Conservation (phyloP, 495 filamentous ascomycete species). For the Chaetomium cochliodes region DNA sequence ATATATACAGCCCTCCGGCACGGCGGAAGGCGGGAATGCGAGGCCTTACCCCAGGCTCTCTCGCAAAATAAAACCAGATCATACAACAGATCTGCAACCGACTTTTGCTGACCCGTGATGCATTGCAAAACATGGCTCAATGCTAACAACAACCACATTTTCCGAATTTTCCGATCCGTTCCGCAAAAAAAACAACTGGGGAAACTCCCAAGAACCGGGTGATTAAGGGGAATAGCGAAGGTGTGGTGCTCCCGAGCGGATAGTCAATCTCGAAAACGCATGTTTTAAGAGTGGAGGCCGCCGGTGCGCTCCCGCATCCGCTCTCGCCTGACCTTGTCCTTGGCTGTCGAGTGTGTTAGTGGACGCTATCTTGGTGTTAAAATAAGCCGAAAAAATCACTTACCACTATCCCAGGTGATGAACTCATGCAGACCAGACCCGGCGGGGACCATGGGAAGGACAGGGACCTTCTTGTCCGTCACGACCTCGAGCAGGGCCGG, state of each 20-base stretch:
- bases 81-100: slow-evolving; percentile 19
- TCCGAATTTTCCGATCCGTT: slow-evolving; percentile 14
- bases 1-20: slow-evolving; percentile 30
- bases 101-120: slow-evolving; percentile 27
- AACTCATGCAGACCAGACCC: slow-evolving; percentile 91
- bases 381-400: slow-evolving; percentile 19
- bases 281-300: slow-evolving; percentile 47
- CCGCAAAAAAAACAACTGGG: slow-evolving; percentile 7
- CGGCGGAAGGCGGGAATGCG: slow-evolving; percentile 6
- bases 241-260: not conserved
- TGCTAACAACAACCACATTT: not conserved
- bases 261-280: not conserved
- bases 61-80: slow-evolving; percentile 19
- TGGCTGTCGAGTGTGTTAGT: slow-evolving; percentile 54
- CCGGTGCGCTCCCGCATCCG: slow-evolving; percentile 68
- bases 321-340: slow-evolving; percentile 70
- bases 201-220: not conserved
- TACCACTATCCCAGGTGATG: slow-evolving; percentile 83
- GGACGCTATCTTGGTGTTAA: slow-evolving; percentile 19
- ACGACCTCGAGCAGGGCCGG: slow-evolving; percentile 68
- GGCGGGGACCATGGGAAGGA: slow-evolving; percentile 92
- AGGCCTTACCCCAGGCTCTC: slow-evolving; percentile 14
- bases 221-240: slow-evolving; percentile 22
- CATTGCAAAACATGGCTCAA: slow-evolving; percentile 17
- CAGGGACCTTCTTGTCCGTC: slow-evolving; percentile 89